A percentile compares a stretch with the other conserved stretches of the same genome.
These are phyloP conservation scores for Rhizopogon vesiculosus DNA, from an alignment of 768 basidiomycete species.

Conservation along the genomic window DNA sequence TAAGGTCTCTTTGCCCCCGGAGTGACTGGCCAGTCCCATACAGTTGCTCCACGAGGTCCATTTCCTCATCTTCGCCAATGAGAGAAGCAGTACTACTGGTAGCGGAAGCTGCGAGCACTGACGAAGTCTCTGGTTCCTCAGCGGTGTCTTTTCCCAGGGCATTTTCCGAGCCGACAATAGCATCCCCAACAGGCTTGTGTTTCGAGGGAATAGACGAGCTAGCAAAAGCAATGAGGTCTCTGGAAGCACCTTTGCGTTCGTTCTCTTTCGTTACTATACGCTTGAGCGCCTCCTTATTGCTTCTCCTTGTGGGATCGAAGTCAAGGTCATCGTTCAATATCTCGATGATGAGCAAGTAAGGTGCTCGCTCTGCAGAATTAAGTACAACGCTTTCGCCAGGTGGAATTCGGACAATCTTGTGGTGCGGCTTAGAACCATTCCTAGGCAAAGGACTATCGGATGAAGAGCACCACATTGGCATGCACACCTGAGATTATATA, in stretches of 20 bases:
- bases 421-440: constrained; percentile 62
- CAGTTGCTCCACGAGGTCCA: constrained; percentile 95
- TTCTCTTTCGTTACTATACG: constrained; percentile 67
- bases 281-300: constrained; percentile 83
- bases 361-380: constrained; percentile 95
- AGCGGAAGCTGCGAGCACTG: constrained; percentile 16
- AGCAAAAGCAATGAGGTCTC: constrained; percentile 47
- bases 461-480: constrained; percentile 84
- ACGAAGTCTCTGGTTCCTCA: constrained; percentile 15
- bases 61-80: constrained; percentile 69
- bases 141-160: constrained; percentile 24
- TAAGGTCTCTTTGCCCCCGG: constrained; percentile 70
- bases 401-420: constrained; percentile 94
- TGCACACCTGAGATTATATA: constrained; percentile 55
- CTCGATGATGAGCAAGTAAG: constrained; percentile 90
- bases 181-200: constrained; percentile 18
- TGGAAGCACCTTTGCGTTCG: constrained; percentile 52
- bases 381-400: constrained; percentile 97
- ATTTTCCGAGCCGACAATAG: constrained; percentile 25
- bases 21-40: constrained; percentile 79
- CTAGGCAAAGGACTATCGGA: constrained; percentile 46
- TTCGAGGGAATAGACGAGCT: constrained; percentile 5
- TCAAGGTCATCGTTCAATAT: constrained; percentile 87
- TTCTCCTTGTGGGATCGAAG: constrained; percentile 80
- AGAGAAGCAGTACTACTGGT: constrained; percentile 15